phyloP scores from a whole-genome alignment of 805 yeast species.

The Sporopachydermia quercuum region DNA sequence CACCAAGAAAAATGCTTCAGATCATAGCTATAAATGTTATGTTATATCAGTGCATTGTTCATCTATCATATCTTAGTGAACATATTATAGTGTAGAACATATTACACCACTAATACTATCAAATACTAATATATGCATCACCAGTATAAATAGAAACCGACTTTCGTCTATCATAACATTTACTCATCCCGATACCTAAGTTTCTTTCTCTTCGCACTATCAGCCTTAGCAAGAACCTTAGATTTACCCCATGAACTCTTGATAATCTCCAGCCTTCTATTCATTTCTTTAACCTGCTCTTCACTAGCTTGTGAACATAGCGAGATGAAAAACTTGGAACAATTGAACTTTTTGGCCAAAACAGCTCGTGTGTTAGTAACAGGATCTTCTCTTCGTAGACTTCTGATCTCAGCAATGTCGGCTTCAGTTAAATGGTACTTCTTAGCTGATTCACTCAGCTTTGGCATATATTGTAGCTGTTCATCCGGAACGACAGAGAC shows the following conservation, averaged over 20 bases:
- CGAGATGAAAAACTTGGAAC: conserved; percentile 37
- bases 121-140: too few species aligned
- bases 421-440: conserved; percentile 41
- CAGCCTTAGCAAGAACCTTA: conserved; percentile 34
- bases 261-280: conserved; percentile 28
- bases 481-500: conserved; percentile 14
- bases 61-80: too few species aligned
- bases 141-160: too few species aligned
- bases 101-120: too few species aligned
- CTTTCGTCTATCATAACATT: too few species aligned
- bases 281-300: conserved; percentile 30
- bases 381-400: conserved; percentile 44
- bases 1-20: too few species aligned
- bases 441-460: conserved; percentile 22
- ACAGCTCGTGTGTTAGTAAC: conserved; percentile 44
- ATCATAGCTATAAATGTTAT: too few species aligned
- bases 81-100: too few species aligned
- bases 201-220: conserved; percentile 41
- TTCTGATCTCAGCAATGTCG: conserved; percentile 40
- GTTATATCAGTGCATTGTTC: too few species aligned
- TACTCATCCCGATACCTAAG: conserved; percentile 52
- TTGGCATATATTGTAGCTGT: conserved; percentile 25
- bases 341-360: conserved; percentile 44
- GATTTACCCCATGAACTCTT: conserved; percentile 34
- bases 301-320: conserved; percentile 32